Percentiles rank a stretch among this genome's conserved stretches.
Conservation (phyloP, 805 yeast species). For the Pichia sporocuriosa region DNA sequence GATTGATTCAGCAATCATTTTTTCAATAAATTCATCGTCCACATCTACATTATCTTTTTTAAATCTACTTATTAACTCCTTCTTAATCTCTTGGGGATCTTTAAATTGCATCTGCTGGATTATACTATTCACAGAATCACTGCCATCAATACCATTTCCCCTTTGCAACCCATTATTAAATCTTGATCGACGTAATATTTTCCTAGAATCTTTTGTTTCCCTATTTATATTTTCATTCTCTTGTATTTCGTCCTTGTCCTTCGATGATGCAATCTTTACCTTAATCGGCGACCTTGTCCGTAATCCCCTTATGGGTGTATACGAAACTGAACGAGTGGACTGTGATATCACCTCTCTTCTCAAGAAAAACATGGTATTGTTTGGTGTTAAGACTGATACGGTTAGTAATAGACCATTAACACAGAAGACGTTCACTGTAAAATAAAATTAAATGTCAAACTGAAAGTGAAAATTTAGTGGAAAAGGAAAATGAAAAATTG, state of each 20-base stretch:
- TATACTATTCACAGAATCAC: neutral
- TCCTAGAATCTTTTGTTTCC: neutral
- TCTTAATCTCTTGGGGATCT: constrained; percentile 23
- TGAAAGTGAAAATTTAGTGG: no score
- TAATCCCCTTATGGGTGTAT: no score
- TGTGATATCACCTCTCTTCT: no score
- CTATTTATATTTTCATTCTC: neutral
- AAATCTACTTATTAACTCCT: constrained; percentile 22
- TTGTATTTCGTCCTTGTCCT: neutral
- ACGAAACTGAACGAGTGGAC: no score
- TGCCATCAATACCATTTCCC: neutral
- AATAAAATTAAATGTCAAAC: no score
- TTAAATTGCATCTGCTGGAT: constrained; percentile 14
- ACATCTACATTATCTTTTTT: constrained; percentile 23
- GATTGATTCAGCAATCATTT: constrained; percentile 21
- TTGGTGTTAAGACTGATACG: no score
- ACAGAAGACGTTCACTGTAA: no score
- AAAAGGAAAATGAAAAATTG: no score
- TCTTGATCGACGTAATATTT: neutral
- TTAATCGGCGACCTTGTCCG: no score
- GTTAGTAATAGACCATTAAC: no score
- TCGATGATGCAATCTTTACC: neutral
- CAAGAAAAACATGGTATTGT: no score
- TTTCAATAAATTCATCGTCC: constrained; percentile 26
- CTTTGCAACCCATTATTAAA: no score